Conservation (phyloP, 1,139 yeast genomes). For the Hyphopichia burtonii region DNA sequence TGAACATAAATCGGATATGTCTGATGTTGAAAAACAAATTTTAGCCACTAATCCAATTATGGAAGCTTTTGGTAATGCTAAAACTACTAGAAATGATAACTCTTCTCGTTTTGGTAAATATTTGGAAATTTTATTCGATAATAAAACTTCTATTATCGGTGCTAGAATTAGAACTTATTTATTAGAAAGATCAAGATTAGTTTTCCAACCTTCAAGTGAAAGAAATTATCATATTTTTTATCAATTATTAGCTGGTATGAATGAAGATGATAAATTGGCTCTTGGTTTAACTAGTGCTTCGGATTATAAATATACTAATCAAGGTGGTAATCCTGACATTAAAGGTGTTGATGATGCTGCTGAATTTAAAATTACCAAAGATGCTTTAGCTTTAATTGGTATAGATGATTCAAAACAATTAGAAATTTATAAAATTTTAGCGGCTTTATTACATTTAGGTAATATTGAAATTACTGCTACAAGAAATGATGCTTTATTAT, state of each 20-base stretch:
- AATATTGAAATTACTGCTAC: slow-evolving; percentile 87
- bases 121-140: slow-evolving; percentile 83
- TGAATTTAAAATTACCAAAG: slow-evolving; percentile 73
- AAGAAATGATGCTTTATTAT: slow-evolving; percentile 77
- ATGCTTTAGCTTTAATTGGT: slow-evolving; percentile 80
- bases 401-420: slow-evolving; percentile 58
- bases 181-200: slow-evolving; percentile 90
- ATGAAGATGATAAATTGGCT: slow-evolving; percentile 54
- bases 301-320: slow-evolving; percentile 81
- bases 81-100: slow-evolving; percentile 95
- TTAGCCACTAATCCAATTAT: slow-evolving; percentile 96
- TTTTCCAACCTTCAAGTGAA: slow-evolving; percentile 85
- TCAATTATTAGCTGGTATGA: slow-evolving; percentile 81
- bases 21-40: slow-evolving; percentile 90
- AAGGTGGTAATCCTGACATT: slow-evolving; percentile 78
- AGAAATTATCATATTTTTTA: slow-evolving; percentile 95
- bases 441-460: slow-evolving; percentile 91
- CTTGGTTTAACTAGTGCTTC: slow-evolving; percentile 63
- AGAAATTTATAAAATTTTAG: slow-evolving; percentile 73
- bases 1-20: slow-evolving; percentile 66
- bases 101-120: slow-evolving; percentile 97
- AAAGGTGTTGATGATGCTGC: slow-evolving; percentile 77
- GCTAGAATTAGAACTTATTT: slow-evolving; percentile 92
- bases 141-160: slow-evolving; percentile 77
- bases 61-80: slow-evolving; percentile 99